phyloP scores from a whole-genome alignment of 2,329 filamentous ascomycete genomes.

The Cordyceps cicadae region DNA sequence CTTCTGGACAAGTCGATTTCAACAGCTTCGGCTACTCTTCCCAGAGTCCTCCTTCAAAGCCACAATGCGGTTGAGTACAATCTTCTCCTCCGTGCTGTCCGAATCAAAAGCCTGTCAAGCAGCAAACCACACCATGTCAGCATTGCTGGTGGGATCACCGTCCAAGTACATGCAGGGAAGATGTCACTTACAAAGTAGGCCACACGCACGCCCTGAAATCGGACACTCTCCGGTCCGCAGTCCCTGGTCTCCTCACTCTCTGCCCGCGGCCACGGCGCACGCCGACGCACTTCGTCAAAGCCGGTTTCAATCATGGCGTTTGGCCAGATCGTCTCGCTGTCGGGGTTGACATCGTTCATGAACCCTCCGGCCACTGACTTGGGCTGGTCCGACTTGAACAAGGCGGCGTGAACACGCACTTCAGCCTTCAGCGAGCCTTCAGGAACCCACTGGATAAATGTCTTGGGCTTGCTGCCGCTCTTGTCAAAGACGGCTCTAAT shows the following conservation, averaged over 20 bases:
- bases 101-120: constrained; percentile 56
- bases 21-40: not conserved
- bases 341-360: constrained; percentile 72
- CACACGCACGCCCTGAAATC: constrained; percentile 86
- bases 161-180: constrained; percentile 8
- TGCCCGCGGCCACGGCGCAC: constrained; percentile 75
- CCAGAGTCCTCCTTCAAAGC: constrained; percentile 73
- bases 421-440: constrained; percentile 61
- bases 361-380: constrained; percentile 72
- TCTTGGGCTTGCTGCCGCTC: constrained; percentile 59
- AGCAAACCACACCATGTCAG: not conserved
- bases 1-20: no score
- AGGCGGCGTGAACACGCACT: constrained; percentile 67
- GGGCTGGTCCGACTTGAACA: constrained; percentile 84
- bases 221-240: constrained; percentile 62
- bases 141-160: not conserved
- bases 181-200: constrained; percentile 61
- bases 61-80: constrained; percentile 81
- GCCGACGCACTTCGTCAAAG: constrained; percentile 63
- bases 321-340: constrained; percentile 69
- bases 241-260: constrained; percentile 60
- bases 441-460: constrained; percentile 86
- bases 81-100: constrained; percentile 57
- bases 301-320: constrained; percentile 76
- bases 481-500: constrained; percentile 56